Conservation (phyloP, 306 rosid species). For the Prunus mongolica region DNA sequence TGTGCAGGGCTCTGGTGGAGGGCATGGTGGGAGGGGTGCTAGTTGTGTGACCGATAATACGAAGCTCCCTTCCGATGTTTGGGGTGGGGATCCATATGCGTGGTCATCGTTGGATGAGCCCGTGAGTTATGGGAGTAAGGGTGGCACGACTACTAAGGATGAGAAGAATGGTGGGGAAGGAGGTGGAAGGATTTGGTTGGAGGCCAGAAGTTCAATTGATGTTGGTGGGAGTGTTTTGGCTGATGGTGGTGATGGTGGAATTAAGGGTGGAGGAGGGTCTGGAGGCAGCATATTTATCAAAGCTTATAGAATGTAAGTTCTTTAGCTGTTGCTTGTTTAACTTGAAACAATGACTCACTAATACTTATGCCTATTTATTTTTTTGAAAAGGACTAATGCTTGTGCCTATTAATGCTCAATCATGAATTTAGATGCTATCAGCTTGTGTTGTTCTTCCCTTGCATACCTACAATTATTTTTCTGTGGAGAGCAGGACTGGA, state of each 20-base stretch:
- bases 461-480: constrained; percentile 22
- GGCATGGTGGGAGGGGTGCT: constrained; percentile 97
- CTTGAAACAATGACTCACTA: background rate
- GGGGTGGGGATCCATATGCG: constrained; percentile 95
- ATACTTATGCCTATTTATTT: background rate
- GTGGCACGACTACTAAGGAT: constrained; percentile 82
- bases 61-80: constrained; percentile 86
- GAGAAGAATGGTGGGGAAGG: constrained; percentile 87
- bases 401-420: too few species aligned
- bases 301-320: constrained; percentile 69
- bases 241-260: constrained; percentile 79
- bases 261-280: constrained; percentile 96
- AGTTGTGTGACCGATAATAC: constrained; percentile 75
- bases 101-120: constrained; percentile 74
- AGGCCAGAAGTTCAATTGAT: constrained; percentile 34
- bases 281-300: constrained; percentile 85
- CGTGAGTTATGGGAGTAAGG: constrained; percentile 79
- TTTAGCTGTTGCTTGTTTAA: constrained; percentile 6
- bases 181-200: constrained; percentile 73
- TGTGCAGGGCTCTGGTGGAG: constrained; percentile 86
- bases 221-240: constrained; percentile 65
- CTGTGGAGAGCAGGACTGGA: constrained; percentile 82
- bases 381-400: too few species aligned
- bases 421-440: too few species aligned
- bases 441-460: background rate